A percentile compares a stretch with the other conserved stretches of the same genome.
phyloP scores from a whole-genome alignment of 495 filamentous ascomycete species.

The Hypoxylon cercidicola region DNA sequence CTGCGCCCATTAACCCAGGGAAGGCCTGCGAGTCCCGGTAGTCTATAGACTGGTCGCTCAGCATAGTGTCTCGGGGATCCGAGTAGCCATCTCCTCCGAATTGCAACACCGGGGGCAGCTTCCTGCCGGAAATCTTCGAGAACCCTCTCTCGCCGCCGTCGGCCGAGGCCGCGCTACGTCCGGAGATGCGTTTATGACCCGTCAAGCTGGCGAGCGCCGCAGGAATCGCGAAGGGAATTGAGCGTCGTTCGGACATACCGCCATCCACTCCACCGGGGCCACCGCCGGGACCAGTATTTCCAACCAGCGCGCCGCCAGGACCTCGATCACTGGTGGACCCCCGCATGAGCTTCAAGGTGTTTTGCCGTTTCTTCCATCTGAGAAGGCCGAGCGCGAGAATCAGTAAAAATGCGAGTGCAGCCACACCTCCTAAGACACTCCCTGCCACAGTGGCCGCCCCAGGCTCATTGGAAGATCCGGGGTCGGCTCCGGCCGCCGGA shows the following conservation, averaged over 20 bases:
- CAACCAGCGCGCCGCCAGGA: slow-evolving; percentile 43
- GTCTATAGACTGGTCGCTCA: slow-evolving; percentile 59
- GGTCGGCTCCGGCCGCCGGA: slow-evolving; percentile 20
- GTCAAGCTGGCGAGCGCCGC: slow-evolving; percentile 62
- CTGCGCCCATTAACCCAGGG: slow-evolving; percentile 46
- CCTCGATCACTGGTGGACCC: slow-evolving; percentile 43
- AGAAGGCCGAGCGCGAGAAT: slow-evolving; percentile 65
- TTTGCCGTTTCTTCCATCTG: slow-evolving; percentile 63
- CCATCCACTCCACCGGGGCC: slow-evolving; percentile 22
- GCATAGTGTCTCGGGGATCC: slow-evolving; percentile 60
- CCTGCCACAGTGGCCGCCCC: slow-evolving; percentile 62
- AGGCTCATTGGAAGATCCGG: slow-evolving; percentile 31
- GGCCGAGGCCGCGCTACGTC: slow-evolving; percentile 51
- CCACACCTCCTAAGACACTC: slow-evolving; percentile 72
- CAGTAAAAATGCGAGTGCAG: slow-evolving; percentile 68
- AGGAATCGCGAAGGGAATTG: slow-evolving; percentile 66
- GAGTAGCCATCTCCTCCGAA: slow-evolving; percentile 77
- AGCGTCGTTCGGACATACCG: slow-evolving; percentile 59
- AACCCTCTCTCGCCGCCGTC: slow-evolving; percentile 62
- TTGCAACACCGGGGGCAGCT: slow-evolving; percentile 75
- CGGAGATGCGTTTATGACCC: slow-evolving; percentile 60
- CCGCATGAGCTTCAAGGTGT: slow-evolving; percentile 47
- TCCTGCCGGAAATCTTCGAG: slow-evolving; percentile 72
- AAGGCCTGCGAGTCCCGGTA: slow-evolving; percentile 62
- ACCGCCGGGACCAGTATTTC: slow-evolving; percentile 39